Evolutionary conservation across 1,284 basidiomycete species (phyloP).

Genomic region (Puccinia novopanici): DNA sequence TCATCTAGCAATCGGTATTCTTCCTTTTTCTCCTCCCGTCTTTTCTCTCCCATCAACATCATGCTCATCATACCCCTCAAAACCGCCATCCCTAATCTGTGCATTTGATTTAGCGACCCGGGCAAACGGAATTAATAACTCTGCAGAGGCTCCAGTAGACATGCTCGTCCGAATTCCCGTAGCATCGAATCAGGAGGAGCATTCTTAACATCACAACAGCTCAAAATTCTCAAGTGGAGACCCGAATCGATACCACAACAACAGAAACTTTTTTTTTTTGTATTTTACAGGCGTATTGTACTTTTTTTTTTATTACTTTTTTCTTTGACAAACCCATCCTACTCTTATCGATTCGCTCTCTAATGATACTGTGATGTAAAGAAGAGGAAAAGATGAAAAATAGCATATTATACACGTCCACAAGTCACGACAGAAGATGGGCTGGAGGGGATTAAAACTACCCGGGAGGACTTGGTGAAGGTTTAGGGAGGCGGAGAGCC

Average conservation of each 20-base stretch:
- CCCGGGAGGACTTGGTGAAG: not conserved
- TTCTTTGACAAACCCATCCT: not conserved
- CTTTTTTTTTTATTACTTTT: too few relatives aligned
- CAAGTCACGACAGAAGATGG: not conserved
- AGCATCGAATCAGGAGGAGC: not conserved
- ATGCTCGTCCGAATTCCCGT: slow-evolving; percentile 38
- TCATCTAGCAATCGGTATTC: slow-evolving; percentile 42
- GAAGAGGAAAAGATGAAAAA: not conserved
- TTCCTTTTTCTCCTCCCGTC: not conserved
- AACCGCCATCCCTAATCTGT: too few relatives aligned
- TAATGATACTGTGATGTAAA: not conserved
- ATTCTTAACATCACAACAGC: too few relatives aligned
- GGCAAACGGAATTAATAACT: not conserved
- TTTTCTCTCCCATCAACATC: not conserved
- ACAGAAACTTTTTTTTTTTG: not conserved
- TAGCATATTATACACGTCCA: not conserved
- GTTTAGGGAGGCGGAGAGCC: slow-evolving; percentile 6
- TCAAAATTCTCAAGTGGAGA: not conserved
- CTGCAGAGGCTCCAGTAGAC: slow-evolving; percentile 13
- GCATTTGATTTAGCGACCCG: slow-evolving; percentile 3
- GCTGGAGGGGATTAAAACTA: not conserved
- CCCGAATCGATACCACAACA: too few relatives aligned
- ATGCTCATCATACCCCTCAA: too few relatives aligned
- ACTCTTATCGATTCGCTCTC: not conserved
- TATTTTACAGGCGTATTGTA: not conserved